Evolutionary conservation across 108 stramenopile species (phyloP), one percentile per base, ranked within the genome.

Genomic region (Hondaea fermentalgiana): DNA sequence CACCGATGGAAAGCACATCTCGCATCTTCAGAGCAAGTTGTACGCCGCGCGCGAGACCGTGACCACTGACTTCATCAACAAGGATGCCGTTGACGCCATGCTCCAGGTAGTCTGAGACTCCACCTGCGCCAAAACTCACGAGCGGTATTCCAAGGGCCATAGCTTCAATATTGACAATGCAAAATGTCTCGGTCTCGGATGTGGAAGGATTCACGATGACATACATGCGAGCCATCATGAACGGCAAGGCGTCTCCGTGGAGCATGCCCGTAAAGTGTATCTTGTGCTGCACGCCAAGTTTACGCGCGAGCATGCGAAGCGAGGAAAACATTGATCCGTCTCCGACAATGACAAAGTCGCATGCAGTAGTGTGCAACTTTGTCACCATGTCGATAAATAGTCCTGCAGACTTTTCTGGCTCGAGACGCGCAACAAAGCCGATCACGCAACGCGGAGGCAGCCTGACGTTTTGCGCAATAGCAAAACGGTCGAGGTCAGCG

Each of bases 121-220:
- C 93, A 5, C 93, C 93, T 16, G 93, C 71, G 10, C 92, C 93
- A 55, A 94, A 94, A 44, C 92, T 91, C n/a, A 93, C 87, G 28
- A 94, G 64, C 47, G 93, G 93, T 0, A 60, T 59, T 2, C 87
- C 92, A 12, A 88, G 25, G 17, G 92, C 89, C 90, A 94, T 89
- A 5, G 93, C 93, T 71, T 94, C 93, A 44, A 94, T 44, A 57
- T 94, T 94, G 4, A 88, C 90, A 17, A 94, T 90, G 76, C 91
- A 93, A 72, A 94, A 94, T 4, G 93, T 94, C 55, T 94, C 93
- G 47, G 88, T 87, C 49, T 53, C 87, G 2, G 90, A 25, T 57
- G 91, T 58, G 47, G 91, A 89, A 10, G 93, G 93, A 60, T 93
- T 93, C 14, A 93, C 90, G 29, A 94, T 55, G 28, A 92, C 88